Percentiles rank a stretch among this genome's conserved stretches.
These are phyloP conservation scores for Coccinonectria pachysandricola DNA, from an alignment of 2,329 filamentous ascomycete genomes.

Conservation along the genomic window DNA sequence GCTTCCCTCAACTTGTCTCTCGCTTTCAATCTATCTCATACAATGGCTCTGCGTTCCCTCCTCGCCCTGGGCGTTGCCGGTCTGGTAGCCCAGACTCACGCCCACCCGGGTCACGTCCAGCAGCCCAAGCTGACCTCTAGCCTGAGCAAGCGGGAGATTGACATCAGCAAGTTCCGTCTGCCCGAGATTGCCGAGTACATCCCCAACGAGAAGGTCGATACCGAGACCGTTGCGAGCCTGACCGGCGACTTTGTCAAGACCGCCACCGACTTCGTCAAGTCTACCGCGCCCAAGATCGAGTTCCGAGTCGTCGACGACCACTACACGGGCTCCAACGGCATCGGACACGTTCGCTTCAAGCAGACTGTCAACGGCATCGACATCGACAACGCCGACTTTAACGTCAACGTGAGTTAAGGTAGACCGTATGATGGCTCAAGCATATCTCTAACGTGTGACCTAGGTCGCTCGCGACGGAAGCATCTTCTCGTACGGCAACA, in stretches of 20 bases:
- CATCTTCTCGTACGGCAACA: constrained; percentile 48
- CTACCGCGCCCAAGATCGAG: constrained; percentile 22
- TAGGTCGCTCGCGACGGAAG: constrained; percentile 39
- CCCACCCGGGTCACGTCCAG: constrained; percentile 22
- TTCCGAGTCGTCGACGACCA: constrained; percentile 44
- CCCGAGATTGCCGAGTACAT: constrained; percentile 22
- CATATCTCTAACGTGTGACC: not conserved
- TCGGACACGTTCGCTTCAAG: constrained; percentile 49
- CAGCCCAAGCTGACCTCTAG: constrained; percentile 12
- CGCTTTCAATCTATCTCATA: too few relatives aligned
- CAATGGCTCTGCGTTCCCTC: constrained; percentile 23
- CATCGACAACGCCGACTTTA: constrained; percentile 51
- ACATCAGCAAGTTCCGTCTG: constrained; percentile 24
- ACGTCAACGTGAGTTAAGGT: constrained; percentile 42
- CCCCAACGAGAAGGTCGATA: constrained; percentile 9
- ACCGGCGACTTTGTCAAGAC: constrained; percentile 30
- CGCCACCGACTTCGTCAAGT: constrained; percentile 34
- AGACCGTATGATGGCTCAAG: fast-evolving
- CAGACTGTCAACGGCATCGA: constrained; percentile 48
- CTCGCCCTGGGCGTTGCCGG: constrained; percentile 25
- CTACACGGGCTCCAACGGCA: constrained; percentile 44
- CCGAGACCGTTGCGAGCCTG: constrained; percentile 13
- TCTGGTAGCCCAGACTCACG: constrained; percentile 20
- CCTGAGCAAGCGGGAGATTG: constrained; percentile 21
- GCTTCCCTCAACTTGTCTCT: too few relatives aligned